Evolutionary conservation across 2,329 filamentous ascomycete genomes (phyloP), one percentile per base, ranked within the genome.

Genomic region (Rutstroemia sydowiana): DNA sequence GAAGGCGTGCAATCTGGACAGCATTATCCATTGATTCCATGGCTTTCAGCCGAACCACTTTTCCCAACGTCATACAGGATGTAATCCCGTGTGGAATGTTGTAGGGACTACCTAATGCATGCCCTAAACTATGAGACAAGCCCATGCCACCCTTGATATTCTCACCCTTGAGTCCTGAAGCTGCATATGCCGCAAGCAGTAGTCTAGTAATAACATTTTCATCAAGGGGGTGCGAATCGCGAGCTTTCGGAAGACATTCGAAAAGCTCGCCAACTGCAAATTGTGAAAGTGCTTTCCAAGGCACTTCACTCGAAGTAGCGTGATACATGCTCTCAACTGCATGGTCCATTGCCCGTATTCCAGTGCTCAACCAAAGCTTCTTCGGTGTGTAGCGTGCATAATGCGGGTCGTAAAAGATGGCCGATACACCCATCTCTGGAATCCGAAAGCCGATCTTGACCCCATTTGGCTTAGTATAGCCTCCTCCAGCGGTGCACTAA

Each of bases 311-410:
- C 10, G 48, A 40, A 7, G 48, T 26, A 13, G 49, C 42, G 9
- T 52, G 28, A 32, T 52, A 52, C 43, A 52, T 40, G 13, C 37
- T 23, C 28, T 52, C 49, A 11, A 52, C 49, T 18, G 49, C 49
- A 37, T 52, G 49, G 26, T 52, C 49, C 10, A 52, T 32, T 3
- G 49, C 49, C 31, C 49, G 16, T 9, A 52, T 42, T n/a, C 49
- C 49, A 18, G 49, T 52, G 10, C 32, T 40, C 9, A 52, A 18
- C 42, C 42, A 52, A 5, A 52, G 49, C n/a, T 42, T 31, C 20
- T 28, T n/a, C 8, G 49, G 49, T 18, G 49, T 52, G n/a, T 52
- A 32, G n/a, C 28, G 43, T 4, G 21, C 49, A 30, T 40, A 52
- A 28, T 47, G 37, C 13, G 49, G 13, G 32, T 52, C 49, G 23